Evolutionary conservation across 768 basidiomycete species (phyloP).

Genomic region (Psilocybe azurescens): DNA sequence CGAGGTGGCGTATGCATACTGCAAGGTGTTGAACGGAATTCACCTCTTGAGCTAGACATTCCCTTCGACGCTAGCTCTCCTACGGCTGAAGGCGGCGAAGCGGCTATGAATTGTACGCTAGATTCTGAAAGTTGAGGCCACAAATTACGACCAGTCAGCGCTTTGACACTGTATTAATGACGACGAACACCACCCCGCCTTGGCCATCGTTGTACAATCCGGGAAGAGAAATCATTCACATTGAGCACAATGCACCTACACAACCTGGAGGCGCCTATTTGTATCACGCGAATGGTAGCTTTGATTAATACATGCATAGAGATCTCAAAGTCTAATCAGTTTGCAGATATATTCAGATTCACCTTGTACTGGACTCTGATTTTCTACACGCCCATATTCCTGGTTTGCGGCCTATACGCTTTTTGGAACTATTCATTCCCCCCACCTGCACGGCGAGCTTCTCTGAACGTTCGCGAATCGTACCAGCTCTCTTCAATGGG

Average conservation of each 20-base stretch:
- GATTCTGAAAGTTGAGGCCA: not conserved
- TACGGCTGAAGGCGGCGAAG: no score
- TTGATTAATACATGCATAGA: not conserved
- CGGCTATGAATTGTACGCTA: no score
- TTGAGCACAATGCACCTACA: slow-evolving; percentile 41
- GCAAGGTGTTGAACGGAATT: no score
- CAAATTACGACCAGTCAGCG: not conserved
- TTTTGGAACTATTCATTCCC: slow-evolving; percentile 59
- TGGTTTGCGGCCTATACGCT: slow-evolving; percentile 52
- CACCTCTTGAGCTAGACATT: no score
- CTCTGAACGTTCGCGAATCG: slow-evolving; percentile 6
- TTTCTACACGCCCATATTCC: slow-evolving; percentile 55
- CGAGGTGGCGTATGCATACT: no score
- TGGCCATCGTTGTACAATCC: slow-evolving; percentile 61
- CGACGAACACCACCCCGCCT: slow-evolving; percentile 29
- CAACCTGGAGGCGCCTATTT: slow-evolving; percentile 51
- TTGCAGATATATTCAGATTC: slow-evolving; percentile 54
- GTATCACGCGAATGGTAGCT: slow-evolving; percentile 41
- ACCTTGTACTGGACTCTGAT: slow-evolving; percentile 58
- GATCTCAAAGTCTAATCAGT: not conserved
- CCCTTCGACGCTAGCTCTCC: no score
- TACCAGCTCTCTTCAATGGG: slow-evolving; percentile 20
- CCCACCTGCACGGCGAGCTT: slow-evolving; percentile 29
- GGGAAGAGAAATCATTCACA: slow-evolving; percentile 51
- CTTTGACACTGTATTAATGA: slow-evolving; percentile 7